These are phyloP conservation scores for Fraxinus dipetala DNA, from an alignment of 305 asterid genomes.

Conservation along the genomic window DNA sequence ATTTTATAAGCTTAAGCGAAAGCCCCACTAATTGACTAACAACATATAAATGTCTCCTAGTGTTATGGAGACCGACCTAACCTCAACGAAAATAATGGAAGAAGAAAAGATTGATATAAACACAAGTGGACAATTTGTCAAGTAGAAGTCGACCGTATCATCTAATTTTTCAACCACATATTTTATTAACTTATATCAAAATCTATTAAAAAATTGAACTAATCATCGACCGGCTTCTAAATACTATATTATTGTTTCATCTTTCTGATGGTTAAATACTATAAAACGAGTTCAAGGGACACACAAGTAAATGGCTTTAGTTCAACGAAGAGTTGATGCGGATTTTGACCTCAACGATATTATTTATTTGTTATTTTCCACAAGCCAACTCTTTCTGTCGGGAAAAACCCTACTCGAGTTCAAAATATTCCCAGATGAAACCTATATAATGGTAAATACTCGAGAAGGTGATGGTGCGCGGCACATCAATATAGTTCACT, in stretches of 20 bases:
- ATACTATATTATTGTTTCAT: background rate
- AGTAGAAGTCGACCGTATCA: background rate
- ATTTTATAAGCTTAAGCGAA: background rate
- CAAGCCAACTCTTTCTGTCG: constrained; percentile 21
- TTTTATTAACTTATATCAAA: no score
- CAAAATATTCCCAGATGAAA: constrained; percentile 27
- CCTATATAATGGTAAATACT: constrained; percentile 14
- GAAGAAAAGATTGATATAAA: background rate
- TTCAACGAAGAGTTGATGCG: background rate
- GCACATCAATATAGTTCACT: background rate
- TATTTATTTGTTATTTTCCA: background rate
- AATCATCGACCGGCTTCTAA: background rate
- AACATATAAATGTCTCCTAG: background rate
- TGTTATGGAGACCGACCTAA: background rate
- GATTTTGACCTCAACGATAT: background rate
- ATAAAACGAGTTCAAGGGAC: background rate
- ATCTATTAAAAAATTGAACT: background rate
- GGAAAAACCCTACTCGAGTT: constrained; percentile 41
- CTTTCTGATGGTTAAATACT: background rate
- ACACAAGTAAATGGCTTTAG: background rate
- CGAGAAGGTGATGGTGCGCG: background rate
- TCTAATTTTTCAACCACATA: no score
- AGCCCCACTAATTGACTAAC: background rate
- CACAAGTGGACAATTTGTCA: background rate
- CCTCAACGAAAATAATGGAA: background rate